Base-by-base conservation (phyloP, 2,329 filamentous ascomycete genomes). In the Xylaria sp. region DNA sequence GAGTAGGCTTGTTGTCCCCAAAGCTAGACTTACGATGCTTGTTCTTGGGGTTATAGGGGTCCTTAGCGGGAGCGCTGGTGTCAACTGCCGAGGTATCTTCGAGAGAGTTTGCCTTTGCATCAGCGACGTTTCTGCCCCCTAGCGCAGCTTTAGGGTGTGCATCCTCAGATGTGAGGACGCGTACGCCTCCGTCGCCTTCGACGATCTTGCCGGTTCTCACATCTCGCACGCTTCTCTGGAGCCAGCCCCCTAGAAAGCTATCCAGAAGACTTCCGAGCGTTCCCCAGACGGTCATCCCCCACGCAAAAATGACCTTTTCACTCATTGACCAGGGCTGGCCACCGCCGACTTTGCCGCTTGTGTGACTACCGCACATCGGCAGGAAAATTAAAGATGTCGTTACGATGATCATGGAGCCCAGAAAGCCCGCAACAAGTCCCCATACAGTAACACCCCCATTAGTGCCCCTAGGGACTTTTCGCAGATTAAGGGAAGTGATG, bases 161-260 rank as follows among this genome's bases (percentile, higher is more conserved):
- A 31, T 71, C 74, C 13, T 71, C 65, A 7, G 79, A 79, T 1
- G 87, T 77, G 13, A 88, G 71, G 1, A 84, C 86, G 31, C 83
- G 83, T 47, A 79, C 79, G 41, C 92, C 92, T 19, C 92, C 92
- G 55, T 87, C 87, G 3, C 92, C 94, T 76, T 98, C 94, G 10
- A 99, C 87, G 40, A 98, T 88, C 79, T 93, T 96, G 29, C 93
- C 93, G 1, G 87, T 91, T 51, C 90, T 84, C 54, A 90, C 86
- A 72, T 99, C 95, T 29, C 90, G 86, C 3, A 99, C 93, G 52
- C 91, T 96, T 37, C 89, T 87, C 78, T 98, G 95, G 56, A 96
- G 82, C 64, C 93, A 76, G 0, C 91, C 94, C 5, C 95, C 95
- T 0, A 99, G 84, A 4, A 97, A 76, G 64, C 92, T 97, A 76